Conservation (phyloP, 148 eudicot genomes). For the Drosera capensis region DNA sequence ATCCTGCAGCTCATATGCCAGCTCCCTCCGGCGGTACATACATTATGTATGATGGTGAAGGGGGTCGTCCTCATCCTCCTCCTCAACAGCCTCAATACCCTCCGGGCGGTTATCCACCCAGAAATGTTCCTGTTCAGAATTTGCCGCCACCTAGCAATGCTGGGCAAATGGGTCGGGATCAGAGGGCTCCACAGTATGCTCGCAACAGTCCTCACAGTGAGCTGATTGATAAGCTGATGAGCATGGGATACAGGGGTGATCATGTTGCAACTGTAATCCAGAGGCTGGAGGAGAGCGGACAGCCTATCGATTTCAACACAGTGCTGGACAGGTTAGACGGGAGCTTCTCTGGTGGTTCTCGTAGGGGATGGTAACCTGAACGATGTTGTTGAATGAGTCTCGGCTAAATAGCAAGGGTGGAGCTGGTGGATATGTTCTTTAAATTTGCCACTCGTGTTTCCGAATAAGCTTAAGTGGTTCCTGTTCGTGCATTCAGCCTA, state of each 20-base stretch:
- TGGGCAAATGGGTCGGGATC: slow-evolving; percentile 24
- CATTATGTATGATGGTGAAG: slow-evolving; percentile 54
- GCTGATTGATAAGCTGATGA: slow-evolving; percentile 72
- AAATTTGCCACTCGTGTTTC: too few relatives aligned
- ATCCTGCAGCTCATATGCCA: slow-evolving; percentile 38
- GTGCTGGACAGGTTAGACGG: slow-evolving; percentile 91
- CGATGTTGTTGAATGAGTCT: too few relatives aligned
- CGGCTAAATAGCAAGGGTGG: too few relatives aligned
- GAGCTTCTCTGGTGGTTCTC: slow-evolving; percentile 62
- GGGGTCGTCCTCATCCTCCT: slow-evolving; percentile 28
- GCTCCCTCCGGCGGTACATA: slow-evolving; percentile 48
- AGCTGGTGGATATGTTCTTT: too few relatives aligned
- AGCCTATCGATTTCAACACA: slow-evolving; percentile 70
- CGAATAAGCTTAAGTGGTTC: too few relatives aligned
- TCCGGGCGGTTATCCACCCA: slow-evolving; percentile 40
- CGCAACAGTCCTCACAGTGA: slow-evolving; percentile 75
- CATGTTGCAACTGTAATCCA: slow-evolving; percentile 74
- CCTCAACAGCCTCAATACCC: slow-evolving; percentile 40
- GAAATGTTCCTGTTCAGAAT: slow-evolving; percentile 32
- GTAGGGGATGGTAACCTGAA: slow-evolving; percentile 86
- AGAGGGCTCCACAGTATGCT: slow-evolving; percentile 39
- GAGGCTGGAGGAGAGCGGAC: slow-evolving; percentile 87
- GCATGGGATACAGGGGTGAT: slow-evolving; percentile 91
- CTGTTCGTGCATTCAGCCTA: too few relatives aligned
- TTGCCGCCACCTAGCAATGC: slow-evolving; percentile 26